These are phyloP conservation scores for Asterionellopsis glacialis DNA, from an alignment of 108 stramenopile genomes.

Conservation along the genomic window DNA sequence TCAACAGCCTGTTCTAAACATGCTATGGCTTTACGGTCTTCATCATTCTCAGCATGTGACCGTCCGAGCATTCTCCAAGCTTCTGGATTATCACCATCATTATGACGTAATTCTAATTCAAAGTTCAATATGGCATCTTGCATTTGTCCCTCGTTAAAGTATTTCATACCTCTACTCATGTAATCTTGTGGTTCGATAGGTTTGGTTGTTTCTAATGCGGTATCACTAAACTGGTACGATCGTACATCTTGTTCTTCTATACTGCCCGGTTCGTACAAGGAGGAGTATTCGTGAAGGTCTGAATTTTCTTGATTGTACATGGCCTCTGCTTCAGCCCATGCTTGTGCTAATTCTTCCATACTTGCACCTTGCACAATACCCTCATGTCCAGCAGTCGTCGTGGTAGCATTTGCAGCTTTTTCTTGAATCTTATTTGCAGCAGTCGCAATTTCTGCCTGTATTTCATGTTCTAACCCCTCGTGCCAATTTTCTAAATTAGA, in stretches of 20 bases:
- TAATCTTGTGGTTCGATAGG: slow-evolving; percentile 25
- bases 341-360: slow-evolving; percentile 69
- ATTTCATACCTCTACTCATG: slow-evolving; percentile 69
- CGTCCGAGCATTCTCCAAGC: slow-evolving; percentile 91
- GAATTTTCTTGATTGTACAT: slow-evolving; percentile 31
- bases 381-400: slow-evolving; percentile 21
- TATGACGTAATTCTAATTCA: slow-evolving; percentile 79
- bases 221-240: slow-evolving; percentile 18
- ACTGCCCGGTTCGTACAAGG: slow-evolving; percentile 27
- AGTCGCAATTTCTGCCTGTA: slow-evolving; percentile 11
- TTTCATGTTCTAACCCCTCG: slow-evolving; percentile 1
- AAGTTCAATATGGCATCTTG: slow-evolving; percentile 79
- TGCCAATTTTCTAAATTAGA: slow-evolving; percentile 1
- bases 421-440: slow-evolving; percentile 11
- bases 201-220: slow-evolving; percentile 10
- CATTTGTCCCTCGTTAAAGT: slow-evolving; percentile 77
- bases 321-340: slow-evolving; percentile 76
- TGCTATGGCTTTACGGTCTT: slow-evolving; percentile 83
- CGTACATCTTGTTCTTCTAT: slow-evolving; percentile 6
- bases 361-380: slow-evolving; percentile 33
- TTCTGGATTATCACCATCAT: slow-evolving; percentile 64
- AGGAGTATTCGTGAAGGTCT: background rate
- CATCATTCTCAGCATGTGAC: slow-evolving; percentile 92
- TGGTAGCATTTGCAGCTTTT: slow-evolving; percentile 4
- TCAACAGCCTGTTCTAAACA: slow-evolving; percentile 90